Evolutionary conservation across 2,329 filamentous ascomycete genomes (phyloP), one percentile per base, ranked within the genome.

Genomic region (Trichoderma pleuroti): DNA sequence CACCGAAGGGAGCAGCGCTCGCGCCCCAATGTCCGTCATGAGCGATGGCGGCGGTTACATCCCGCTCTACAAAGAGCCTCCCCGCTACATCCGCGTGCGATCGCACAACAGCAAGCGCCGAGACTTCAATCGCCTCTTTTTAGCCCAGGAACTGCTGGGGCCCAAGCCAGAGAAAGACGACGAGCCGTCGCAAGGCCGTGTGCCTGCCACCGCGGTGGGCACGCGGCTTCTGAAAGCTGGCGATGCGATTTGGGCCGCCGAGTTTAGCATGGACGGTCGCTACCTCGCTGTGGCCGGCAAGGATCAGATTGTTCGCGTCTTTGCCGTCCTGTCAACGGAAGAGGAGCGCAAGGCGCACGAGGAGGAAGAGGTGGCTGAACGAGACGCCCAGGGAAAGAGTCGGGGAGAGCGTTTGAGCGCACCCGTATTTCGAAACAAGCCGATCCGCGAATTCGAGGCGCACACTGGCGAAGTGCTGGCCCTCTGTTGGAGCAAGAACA

Each of bases 401-500:
- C 76, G 74, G 14, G 86, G 84, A 9, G 88, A 91, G 74, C 90
- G 89, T 73, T 83, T 98, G 60, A 97, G 92, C 75, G 95, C 96
- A 1, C 95, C 95, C 2, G 95, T 99, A 1, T 98, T 99, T 78
- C 89, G 90, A 73, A 88, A 88, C 63, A 92, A 92, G 76, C 93
- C 94, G 0, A 80, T 93, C 11, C 88, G 91, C 69, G 92, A 97
- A 77, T 98, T 96, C 74, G 83, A 87, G 68, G 94, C 94, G 5
- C 96, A 99, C 78, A 91, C 89, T 0, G 91, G 92, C 18, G 94
- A 97, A 75, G 90, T 99, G 7, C 83, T 99, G 74, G 95, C 97
- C 78, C 80, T 99, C 72, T 97, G 93, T 79, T 99, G 96, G 96
- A 98, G 95, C 83, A 99, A 98, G 85, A 99, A 99, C 81, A 97